phyloP scores from a whole-genome alignment of 495 filamentous ascomycete species.

The Terfezia boudieri region DNA sequence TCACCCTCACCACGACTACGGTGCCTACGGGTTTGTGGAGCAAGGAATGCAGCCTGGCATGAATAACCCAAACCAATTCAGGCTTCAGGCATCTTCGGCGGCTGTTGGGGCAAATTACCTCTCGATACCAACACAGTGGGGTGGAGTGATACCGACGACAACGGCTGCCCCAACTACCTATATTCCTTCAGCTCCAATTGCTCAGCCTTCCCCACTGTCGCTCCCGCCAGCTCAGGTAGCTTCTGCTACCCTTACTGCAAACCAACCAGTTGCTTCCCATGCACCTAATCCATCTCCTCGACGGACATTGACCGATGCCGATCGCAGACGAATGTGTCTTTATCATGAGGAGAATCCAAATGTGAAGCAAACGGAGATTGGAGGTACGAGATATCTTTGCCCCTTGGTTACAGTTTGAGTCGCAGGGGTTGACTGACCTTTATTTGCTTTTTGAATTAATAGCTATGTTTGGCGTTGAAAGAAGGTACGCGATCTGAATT shows the following conservation, averaged over 20 bases:
- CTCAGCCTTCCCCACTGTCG: conserved; percentile 32
- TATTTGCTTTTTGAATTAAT: conserved; percentile 8
- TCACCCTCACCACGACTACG: conserved; percentile 21
- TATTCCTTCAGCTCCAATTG: conserved; percentile 16
- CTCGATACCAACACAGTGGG: conserved; percentile 14
- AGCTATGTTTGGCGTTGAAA: conserved; percentile 91
- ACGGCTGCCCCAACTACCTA: conserved; percentile 2
- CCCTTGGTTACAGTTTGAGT: conserved; percentile 4
- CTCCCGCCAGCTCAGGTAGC: conserved; percentile 8
- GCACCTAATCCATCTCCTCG: conserved; percentile 23
- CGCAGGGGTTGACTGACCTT: conserved; percentile 4
- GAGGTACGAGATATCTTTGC: conserved; percentile 30
- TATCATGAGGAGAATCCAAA: conserved; percentile 87
- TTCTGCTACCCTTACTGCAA: conserved; percentile 28
- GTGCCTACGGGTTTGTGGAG: not conserved
- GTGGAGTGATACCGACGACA: conserved; percentile 10
- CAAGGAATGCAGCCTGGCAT: conserved; percentile 13
- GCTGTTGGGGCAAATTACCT: conserved; percentile 17
- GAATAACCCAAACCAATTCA: conserved; percentile 10
- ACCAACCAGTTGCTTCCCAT: conserved; percentile 15
- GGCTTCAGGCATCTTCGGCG: conserved; percentile 13
- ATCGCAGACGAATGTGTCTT: conserved; percentile 79
- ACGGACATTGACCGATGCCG: conserved; percentile 80
- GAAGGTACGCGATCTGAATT: conserved; percentile 45
- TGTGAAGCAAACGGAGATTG: conserved; percentile 97